Evolutionary conservation across 225 moss, liverwort and hornwort genomes (phyloP).

Genomic region (Marchantia polymorpha): DNA sequence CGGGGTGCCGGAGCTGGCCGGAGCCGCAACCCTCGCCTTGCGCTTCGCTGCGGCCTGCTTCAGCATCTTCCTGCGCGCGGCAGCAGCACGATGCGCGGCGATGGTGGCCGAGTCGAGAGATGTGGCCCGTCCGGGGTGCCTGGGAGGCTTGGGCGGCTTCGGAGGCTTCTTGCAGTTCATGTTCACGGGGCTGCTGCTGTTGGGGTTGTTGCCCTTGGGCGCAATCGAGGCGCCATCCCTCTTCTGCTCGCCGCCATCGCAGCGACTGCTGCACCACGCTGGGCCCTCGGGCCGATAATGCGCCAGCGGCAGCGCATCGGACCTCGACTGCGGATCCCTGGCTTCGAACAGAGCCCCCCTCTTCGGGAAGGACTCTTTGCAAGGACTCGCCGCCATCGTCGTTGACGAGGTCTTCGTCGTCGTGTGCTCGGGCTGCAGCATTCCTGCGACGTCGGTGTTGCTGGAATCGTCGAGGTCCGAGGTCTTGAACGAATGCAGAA

Average conservation of each 20-base stretch:
- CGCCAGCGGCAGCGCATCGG: constrained; percentile 33
- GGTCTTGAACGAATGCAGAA: constrained; percentile 18
- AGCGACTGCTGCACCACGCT: constrained; percentile 7
- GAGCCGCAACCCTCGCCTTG: constrained; percentile 26
- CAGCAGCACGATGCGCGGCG: constrained; percentile 21
- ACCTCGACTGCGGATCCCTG: constrained; percentile 33
- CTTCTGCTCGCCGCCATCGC: not conserved
- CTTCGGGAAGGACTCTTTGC: not conserved
- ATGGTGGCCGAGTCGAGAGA: constrained; percentile 28
- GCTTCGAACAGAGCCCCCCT: constrained; percentile 11
- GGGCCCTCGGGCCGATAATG: constrained; percentile 38
- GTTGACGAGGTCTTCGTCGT: not conserved
- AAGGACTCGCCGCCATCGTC: too few relatives aligned
- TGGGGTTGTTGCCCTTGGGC: not conserved
- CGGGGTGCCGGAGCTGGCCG: constrained; percentile 21
- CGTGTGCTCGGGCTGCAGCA: not conserved
- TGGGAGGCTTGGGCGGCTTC: constrained; percentile 42
- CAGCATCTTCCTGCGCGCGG: constrained; percentile 14
- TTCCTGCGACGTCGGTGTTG: not conserved
- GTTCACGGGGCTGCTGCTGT: not conserved
- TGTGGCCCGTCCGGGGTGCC: constrained; percentile 31
- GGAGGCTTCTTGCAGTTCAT: constrained; percentile 38
- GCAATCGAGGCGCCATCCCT: constrained; percentile 12
- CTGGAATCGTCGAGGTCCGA: constrained; percentile 1
- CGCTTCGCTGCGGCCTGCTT: constrained; percentile 25